Conservation (phyloP, 164 flowering plant species). For the Dillenia suffruticosa region DNA sequence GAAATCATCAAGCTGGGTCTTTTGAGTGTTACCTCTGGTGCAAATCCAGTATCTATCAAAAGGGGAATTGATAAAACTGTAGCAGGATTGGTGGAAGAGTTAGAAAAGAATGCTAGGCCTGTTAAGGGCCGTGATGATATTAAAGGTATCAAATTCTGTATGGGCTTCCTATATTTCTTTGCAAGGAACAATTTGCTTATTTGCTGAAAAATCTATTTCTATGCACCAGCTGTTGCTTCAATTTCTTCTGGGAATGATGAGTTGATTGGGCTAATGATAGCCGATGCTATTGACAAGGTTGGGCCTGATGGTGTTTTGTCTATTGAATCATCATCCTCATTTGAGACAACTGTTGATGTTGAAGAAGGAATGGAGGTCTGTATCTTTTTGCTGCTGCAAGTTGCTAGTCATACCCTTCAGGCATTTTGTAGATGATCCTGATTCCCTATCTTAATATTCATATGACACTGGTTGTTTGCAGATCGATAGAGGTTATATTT, state of each 20-base stretch:
- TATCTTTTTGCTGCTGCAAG: neutral
- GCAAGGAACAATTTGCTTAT: no score
- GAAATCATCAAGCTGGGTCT: constrained; percentile 93
- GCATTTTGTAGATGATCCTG: neutral
- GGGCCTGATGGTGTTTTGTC: constrained; percentile 99
- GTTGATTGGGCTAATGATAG: constrained; percentile 83
- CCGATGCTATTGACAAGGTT: constrained; percentile 98
- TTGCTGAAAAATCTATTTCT: no score
- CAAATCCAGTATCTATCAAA: constrained; percentile 88
- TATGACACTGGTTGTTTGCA: constrained; percentile 19
- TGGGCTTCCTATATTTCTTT: neutral
- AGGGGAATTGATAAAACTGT: constrained; percentile 95
- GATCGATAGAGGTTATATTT: constrained; percentile 97
- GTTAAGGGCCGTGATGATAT: constrained; percentile 88
- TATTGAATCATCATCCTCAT: constrained; percentile 96
- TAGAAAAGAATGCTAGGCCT: constrained; percentile 85
- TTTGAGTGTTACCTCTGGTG: constrained; percentile 90
- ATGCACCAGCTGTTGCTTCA: constrained; percentile 72
- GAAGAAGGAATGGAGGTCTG: constrained; percentile 99
- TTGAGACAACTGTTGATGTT: constrained; percentile 95
- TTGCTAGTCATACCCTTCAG: neutral
- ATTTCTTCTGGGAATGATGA: constrained; percentile 98
- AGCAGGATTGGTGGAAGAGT: constrained; percentile 56
- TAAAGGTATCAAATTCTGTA: constrained; percentile 50
- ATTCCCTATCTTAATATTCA: neutral